phyloP scores from a whole-genome alignment of 2,329 filamentous ascomycete species.

The Sclerotinia subarctica region DNA sequence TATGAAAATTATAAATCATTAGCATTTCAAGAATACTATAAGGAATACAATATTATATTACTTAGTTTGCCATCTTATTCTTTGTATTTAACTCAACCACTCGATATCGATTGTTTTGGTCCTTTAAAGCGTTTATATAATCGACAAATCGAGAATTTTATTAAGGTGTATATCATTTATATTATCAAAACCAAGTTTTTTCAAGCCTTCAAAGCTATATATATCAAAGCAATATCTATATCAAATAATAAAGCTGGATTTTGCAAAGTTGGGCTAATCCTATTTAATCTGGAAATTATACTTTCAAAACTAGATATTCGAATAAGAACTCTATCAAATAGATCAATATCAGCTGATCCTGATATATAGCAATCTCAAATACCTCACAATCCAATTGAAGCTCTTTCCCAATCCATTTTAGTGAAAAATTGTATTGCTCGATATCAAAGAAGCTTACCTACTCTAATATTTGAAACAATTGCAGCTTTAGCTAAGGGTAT shows the following conservation, averaged over 20 bases:
- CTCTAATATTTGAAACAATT: neutral
- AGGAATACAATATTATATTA: conserved; percentile 37
- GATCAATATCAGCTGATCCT: neutral
- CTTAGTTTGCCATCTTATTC: neutral
- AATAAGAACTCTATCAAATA: neutral
- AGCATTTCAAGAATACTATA: conserved; percentile 25
- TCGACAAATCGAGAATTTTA: neutral
- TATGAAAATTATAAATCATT: conserved; percentile 11
- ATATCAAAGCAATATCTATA: neutral
- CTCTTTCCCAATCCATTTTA: neutral
- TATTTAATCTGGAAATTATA: neutral
- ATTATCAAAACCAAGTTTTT: neutral
- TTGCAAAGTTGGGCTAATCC: neutral
- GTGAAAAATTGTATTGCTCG: neutral
- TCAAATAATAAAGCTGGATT: neutral
- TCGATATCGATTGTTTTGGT: neutral
- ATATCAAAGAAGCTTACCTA: neutral
- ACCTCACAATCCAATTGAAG: neutral
- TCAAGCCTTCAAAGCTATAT: neutral
- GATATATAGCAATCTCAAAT: neutral
- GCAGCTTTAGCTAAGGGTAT: neutral
- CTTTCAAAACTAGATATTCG: neutral
- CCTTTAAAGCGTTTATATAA: neutral
- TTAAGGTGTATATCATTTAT: neutral
- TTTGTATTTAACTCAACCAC: neutral